A percentile compares a stretch with the other conserved stretches of the same genome.
Conservation (phyloP, 345 rosid species). For the Cardamine chenopodiifolia region DNA sequence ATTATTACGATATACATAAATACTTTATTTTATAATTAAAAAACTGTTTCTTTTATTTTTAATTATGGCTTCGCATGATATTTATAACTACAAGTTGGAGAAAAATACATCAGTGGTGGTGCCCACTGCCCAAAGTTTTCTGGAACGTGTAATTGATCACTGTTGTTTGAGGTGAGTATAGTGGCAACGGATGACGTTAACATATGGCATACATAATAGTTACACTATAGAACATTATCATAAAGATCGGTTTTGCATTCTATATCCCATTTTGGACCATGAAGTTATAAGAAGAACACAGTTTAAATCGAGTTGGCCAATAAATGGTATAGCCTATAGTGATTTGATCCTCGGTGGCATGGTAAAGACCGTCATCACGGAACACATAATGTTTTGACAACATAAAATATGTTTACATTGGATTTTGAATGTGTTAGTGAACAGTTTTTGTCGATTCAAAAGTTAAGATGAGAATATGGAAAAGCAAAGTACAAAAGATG, state of each 20-base stretch:
- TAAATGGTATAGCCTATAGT: background rate
- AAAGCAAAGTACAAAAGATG: background rate
- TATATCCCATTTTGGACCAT: slow-evolving; percentile 26
- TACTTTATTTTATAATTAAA: background rate
- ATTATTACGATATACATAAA: background rate
- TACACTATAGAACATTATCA: slow-evolving; percentile 5
- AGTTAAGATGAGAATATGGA: slow-evolving; percentile 16
- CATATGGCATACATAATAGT: slow-evolving; percentile 31
- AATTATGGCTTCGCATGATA: background rate
- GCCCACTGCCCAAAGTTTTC: slow-evolving; percentile 13
- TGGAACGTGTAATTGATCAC: slow-evolving; percentile 28
- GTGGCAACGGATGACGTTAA: slow-evolving; percentile 37
- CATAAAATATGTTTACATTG: background rate
- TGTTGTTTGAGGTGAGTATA: slow-evolving; percentile 26
- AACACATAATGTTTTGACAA: too few species aligned
- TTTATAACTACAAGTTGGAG: background rate
- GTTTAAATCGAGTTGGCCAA: background rate
- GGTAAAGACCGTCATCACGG: too few species aligned
- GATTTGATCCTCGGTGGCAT: too few species aligned
- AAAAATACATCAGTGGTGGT: slow-evolving; percentile 9
- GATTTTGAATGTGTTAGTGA: background rate
- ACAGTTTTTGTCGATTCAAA: slow-evolving; percentile 29
- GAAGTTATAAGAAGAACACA: background rate
- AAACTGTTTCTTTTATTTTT: background rate
- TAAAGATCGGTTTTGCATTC: slow-evolving; percentile 14